Evolutionary conservation across 2,329 filamentous ascomycete genomes (phyloP), one percentile per base, ranked within the genome.

Genomic region (Colletotrichum chlorophyti): DNA sequence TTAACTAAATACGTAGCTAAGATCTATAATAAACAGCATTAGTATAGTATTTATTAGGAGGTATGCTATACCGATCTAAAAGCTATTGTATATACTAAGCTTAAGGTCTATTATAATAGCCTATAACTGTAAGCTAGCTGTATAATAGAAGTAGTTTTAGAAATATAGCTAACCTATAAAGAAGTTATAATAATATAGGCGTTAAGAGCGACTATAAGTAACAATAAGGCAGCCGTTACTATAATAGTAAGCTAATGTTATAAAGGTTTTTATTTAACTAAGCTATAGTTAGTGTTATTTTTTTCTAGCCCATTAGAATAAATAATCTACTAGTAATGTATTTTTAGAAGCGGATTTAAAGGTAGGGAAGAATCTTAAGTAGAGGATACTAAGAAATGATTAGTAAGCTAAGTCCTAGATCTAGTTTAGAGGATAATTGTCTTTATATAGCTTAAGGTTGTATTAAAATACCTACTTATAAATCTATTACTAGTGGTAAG

Each of bases 121-220:
- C 12, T 35, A 15, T 4, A 15, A 35, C 3, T 35, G 17, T 12
- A 35, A 35, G 9, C 14, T 15, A 38, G 17, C 14, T 35, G 17
- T 10, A 15, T 35, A 35, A 35, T 12, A 35, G 12, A 8, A 14
- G 32, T 10, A 35, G 32, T 6, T 6, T 3, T 10, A 12, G 9
- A 32, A 6, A 27, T 3, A n/a, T 9, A 3, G 43, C 62, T 50
- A 55, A 65, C 63, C 49, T 55, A 60, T 5, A 66, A 47, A 1
- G 62, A 63, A 3, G 64, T 62, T 35, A 65, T 58, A 8, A 65
- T 64, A 41, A 65, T 51, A 34, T 57, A 59, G 15, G 64, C 63
- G 29, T 65, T 61, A 27, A 66, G 53, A n/a, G 63, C 52, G 7
- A 64, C 61, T 62, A 65, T 65, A 49, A 66, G 53, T 12, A 60